A percentile compares a stretch with the other conserved stretches of the same genome.
Conservation (phyloP, 2,329 filamentous ascomycete species). For the Fusarium virguliforme region DNA sequence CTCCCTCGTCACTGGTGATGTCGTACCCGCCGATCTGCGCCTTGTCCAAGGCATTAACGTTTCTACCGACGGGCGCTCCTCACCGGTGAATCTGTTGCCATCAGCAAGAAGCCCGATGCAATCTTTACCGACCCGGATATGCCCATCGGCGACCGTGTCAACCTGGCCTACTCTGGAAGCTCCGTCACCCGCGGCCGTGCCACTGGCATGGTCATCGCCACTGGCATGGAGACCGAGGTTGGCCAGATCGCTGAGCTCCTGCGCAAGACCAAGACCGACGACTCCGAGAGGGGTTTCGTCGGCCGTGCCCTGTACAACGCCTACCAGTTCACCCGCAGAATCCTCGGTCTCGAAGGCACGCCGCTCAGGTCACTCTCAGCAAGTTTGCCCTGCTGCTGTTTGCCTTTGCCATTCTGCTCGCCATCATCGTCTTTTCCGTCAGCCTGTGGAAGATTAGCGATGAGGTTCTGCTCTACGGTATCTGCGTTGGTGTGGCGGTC, state of each 20-base stretch:
- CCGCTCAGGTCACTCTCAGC: slow-evolving; percentile 89
- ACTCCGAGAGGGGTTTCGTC: slow-evolving; percentile 60
- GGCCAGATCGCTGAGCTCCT: slow-evolving; percentile 82
- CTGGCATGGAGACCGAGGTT: slow-evolving; percentile 83
- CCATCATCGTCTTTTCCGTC: slow-evolving; percentile 74
- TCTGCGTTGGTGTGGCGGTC: slow-evolving; percentile 74
- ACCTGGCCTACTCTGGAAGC: slow-evolving; percentile 80
- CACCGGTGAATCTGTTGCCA: slow-evolving; percentile 81
- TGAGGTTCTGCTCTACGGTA: slow-evolving; percentile 74
- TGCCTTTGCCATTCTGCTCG: slow-evolving; percentile 75
- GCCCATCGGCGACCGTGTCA: slow-evolving; percentile 78
- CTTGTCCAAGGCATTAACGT: slow-evolving; percentile 79
- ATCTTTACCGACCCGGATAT: slow-evolving; percentile 69
- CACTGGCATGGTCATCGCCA: slow-evolving; percentile 77
- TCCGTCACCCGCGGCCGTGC: slow-evolving; percentile 81
- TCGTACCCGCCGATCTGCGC: slow-evolving; percentile 79
- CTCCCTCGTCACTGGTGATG: slow-evolving; percentile 75
- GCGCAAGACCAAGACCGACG: slow-evolving; percentile 68
- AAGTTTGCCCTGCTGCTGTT: slow-evolving; percentile 89
- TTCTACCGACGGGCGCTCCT: slow-evolving; percentile 81
- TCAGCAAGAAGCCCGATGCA: slow-evolving; percentile 74
- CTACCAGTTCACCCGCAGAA: slow-evolving; percentile 64
- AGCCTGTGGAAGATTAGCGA: slow-evolving; percentile 68
- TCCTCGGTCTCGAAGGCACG: slow-evolving; percentile 81
- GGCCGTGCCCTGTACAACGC: slow-evolving; percentile 61